A percentile compares a stretch with the other conserved stretches of the same genome.
Evolutionary conservation across 177 flowering plant species (phyloP).

Genomic region (Vitis hybrid): DNA sequence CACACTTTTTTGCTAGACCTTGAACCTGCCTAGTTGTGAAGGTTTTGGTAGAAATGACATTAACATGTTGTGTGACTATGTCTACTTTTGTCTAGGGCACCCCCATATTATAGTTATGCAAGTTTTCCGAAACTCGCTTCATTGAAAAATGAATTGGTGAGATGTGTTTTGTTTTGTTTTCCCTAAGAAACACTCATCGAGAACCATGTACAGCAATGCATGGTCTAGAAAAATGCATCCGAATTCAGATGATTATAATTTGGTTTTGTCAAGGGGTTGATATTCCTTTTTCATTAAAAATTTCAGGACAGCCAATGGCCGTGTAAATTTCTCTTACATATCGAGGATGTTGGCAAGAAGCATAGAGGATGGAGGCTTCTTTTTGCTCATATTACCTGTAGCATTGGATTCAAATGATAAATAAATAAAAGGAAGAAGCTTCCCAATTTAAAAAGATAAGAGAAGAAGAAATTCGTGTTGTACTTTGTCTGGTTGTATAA

Average conservation of each 20-base stretch:
- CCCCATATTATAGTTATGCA: neutral
- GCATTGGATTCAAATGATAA: conserved; percentile 16
- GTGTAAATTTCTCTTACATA: conserved; percentile 7
- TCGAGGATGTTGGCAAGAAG: conserved; percentile 16
- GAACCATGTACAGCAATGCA: too few species aligned
- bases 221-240: too few species aligned
- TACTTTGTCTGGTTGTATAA: conserved; percentile 28
- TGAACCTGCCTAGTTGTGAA: too few species aligned
- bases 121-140: neutral
- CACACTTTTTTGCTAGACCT: too few species aligned
- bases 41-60: too few species aligned
- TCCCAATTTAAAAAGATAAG: conserved; percentile 11
- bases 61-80: too few species aligned
- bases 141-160: neutral
- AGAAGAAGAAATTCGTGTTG: conserved; percentile 21
- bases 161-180: too few species aligned
- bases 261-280: neutral
- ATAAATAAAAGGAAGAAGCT: conserved; percentile 21
- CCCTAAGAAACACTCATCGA: too few species aligned
- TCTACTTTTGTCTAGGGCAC: neutral
- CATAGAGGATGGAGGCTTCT: conserved; percentile 21
- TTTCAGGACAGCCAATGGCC: too few species aligned
- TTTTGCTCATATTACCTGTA: conserved; percentile 8
- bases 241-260: neutral
- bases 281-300: neutral